A percentile compares a stretch with the other conserved stretches of the same genome.
Evolutionary conservation across 2,329 filamentous ascomycete species (phyloP).

Genomic region (Monilinia vaccinii-corymbosi): DNA sequence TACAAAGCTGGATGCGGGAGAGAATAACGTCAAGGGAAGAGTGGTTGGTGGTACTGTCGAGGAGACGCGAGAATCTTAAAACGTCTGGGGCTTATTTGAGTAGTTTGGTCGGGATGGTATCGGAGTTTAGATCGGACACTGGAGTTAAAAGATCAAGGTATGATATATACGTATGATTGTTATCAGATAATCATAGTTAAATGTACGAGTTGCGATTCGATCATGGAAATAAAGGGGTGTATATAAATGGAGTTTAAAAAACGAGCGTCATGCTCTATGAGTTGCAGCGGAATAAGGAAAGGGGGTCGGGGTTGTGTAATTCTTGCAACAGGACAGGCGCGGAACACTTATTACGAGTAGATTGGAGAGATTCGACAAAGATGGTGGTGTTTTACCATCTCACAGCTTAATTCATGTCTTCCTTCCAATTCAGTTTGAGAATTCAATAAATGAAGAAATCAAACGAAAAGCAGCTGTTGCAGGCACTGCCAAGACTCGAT

Average conservation of each 20-base stretch:
- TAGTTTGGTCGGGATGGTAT: too few species aligned
- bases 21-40: background rate
- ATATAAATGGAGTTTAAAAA: background rate
- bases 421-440: background rate
- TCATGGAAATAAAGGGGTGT: background rate
- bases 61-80: background rate
- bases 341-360: background rate
- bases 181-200: background rate
- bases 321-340: too few species aligned
- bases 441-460: background rate
- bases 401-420: background rate
- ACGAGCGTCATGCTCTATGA: background rate
- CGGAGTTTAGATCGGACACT: background rate
- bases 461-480: background rate
- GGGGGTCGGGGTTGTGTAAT: too few species aligned
- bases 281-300: too few species aligned
- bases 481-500: too few species aligned
- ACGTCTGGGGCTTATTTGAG: too few species aligned
- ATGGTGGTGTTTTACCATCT: background rate
- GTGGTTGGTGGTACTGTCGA: conserved; percentile 1
- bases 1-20: conserved; percentile 38
- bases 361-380: background rate
- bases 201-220: background rate
- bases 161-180: background rate
- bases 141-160: background rate